Evolutionary conservation across 2,329 filamentous ascomycete species (phyloP), one percentile per base, ranked within the genome.

Genomic region (Arthroderma sp.): DNA sequence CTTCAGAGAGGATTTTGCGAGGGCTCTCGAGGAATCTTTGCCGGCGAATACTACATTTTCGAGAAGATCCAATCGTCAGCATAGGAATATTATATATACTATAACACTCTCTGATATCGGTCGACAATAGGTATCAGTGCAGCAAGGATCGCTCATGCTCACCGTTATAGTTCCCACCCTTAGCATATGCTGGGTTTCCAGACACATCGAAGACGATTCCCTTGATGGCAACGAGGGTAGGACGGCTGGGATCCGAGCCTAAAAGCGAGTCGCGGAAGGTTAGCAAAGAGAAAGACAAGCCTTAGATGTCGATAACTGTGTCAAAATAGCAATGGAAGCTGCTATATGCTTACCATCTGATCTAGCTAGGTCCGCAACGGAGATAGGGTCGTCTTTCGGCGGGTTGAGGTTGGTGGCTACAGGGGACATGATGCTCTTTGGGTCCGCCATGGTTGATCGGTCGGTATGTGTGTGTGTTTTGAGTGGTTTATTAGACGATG

Each of bases 121-220:
- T 9, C 13, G 13, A 41, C 3, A 41, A 47, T 25, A 4, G 43
- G 13, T 8, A 11, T 19, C 43, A 11, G 5, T 17, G n/a, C 2
- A 47, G 7, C n/a, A n/a, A n/a, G n/a, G 19, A 6, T 23, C 7
- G 7, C 19, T 25, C 44, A 19, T 41, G 28, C 79, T 67, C 77
- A 96, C 93, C 87, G 66, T 88, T 81, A 73, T 98, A 98, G 61
- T 85, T 83, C 52, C 88, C 91, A 23, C 84, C 86, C 8, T 87
- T 83, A 51, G 84, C 83, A 70, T 98, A 98, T 15, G 87, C 84
- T 63, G 87, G 84, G 73, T 97, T 98, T 55, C 86, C 87, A 23
- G 83, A 89, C 60, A 98, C 93, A 68, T 98, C 91, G 68, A 96
- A 98, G 55, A 98, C 86, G 60, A 86, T 88, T 65, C 93, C 91